A percentile compares a stretch with the other conserved stretches of the same genome.
Evolutionary conservation across 306 rosid genomes (phyloP).

Genomic region (Fragaria ananassa): DNA sequence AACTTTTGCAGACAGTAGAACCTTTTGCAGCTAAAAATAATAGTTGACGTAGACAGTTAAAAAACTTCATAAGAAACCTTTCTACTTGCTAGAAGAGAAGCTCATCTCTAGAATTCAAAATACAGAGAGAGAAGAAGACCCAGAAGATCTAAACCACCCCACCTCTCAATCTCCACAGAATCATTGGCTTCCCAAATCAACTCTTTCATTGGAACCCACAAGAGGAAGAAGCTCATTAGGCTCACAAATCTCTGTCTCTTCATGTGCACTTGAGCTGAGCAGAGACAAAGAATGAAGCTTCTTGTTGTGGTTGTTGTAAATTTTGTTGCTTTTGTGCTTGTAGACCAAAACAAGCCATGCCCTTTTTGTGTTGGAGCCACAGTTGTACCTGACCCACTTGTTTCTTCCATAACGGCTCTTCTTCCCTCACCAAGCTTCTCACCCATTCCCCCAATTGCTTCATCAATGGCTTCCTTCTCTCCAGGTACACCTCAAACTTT

Average conservation of each 20-base stretch:
- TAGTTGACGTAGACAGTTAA: not conserved
- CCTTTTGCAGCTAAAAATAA: not conserved
- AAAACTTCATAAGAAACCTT: not conserved
- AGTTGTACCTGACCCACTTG: constrained; percentile 30
- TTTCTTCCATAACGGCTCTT: constrained; percentile 28
- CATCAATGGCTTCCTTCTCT: constrained; percentile 56
- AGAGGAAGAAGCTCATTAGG: not conserved
- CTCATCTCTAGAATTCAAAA: constrained; percentile 1
- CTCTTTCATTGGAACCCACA: constrained; percentile 20
- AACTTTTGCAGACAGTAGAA: not conserved
- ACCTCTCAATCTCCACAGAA: not conserved
- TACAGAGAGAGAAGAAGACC: constrained; percentile 9
- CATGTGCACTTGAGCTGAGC: constrained; percentile 29
- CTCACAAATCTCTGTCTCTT: constrained; percentile 17
- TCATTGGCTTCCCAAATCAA: constrained; percentile 12
- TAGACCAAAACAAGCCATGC: constrained; percentile 33
- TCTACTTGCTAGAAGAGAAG: not conserved
- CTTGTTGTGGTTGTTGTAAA: constrained; percentile 18
- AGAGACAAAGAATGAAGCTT: constrained; percentile 42
- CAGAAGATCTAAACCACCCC: constrained; percentile 25
- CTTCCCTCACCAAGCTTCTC: constrained; percentile 39
- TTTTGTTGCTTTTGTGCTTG: constrained; percentile 22
- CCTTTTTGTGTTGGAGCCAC: constrained; percentile 46
- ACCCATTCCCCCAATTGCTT: constrained; percentile 38
- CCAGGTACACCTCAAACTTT: constrained; percentile 46